Percentiles rank a stretch among this genome's conserved stretches.
These are phyloP conservation scores for Fusarium udum DNA, from an alignment of 2,329 filamentous ascomycete species.

Conservation along the genomic window DNA sequence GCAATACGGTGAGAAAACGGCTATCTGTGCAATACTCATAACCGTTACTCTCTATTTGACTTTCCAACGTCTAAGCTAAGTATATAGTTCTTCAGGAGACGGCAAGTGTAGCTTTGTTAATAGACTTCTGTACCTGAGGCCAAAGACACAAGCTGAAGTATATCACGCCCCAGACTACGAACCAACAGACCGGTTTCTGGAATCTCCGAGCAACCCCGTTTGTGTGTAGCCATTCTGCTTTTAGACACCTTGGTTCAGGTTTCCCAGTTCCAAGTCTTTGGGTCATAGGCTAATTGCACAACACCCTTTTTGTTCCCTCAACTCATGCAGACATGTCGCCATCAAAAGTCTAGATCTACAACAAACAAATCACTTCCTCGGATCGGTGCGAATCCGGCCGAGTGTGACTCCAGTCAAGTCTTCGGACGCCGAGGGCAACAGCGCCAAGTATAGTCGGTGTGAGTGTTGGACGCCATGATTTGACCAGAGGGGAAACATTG, in stretches of 20 bases:
- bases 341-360: background rate
- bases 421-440: background rate
- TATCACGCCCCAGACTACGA: background rate
- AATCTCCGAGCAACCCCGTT: background rate
- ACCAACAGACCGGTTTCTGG: background rate
- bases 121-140: background rate
- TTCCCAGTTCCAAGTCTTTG: background rate
- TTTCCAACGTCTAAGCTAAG: background rate
- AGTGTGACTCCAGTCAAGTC: background rate
- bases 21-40: background rate
- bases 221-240: background rate
- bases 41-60: background rate
- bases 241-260: background rate
- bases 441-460: slow-evolving; percentile 7
- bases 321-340: background rate
- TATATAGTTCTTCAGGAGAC: background rate
- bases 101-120: background rate
- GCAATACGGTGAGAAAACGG: background rate
- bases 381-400: background rate
- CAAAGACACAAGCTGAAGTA: background rate
- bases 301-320: background rate
- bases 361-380: background rate
- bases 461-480: background rate
- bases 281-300: background rate
- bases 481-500: background rate